Evolutionary conservation across 768 basidiomycete genomes (phyloP).

Genomic region (Mrakia blollopis): DNA sequence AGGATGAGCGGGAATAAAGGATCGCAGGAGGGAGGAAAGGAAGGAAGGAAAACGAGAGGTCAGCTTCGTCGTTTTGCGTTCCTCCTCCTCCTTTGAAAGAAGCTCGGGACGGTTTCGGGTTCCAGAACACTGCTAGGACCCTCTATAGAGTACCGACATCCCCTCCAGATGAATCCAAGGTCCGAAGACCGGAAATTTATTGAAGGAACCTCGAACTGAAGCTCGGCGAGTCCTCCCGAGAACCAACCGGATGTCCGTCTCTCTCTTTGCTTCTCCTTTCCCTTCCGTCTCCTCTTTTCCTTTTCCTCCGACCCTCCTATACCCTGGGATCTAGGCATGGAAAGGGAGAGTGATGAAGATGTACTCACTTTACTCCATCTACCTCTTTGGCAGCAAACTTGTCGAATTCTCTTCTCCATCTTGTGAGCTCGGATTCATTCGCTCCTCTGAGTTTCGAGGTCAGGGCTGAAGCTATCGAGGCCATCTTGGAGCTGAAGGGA

Average conservation of each 20-base stretch:
- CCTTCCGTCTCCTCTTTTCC: too few species aligned
- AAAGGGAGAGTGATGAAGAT: too few species aligned
- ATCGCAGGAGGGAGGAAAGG: neutral
- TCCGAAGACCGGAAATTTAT: too few species aligned
- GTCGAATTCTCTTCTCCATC: conserved; percentile 87
- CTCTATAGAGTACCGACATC: too few species aligned
- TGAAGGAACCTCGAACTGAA: too few species aligned
- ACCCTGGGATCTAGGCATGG: too few species aligned
- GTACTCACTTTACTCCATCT: conserved; percentile 69
- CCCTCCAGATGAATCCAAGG: too few species aligned
- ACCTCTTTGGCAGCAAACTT: conserved; percentile 65
- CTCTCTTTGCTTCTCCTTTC: neutral
- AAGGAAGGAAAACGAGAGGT: neutral
- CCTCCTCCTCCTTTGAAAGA: too few species aligned
- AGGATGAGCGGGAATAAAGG: neutral
- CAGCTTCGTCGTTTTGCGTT: neutral
- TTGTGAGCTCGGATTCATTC: conserved; percentile 69
- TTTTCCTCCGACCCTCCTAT: too few species aligned
- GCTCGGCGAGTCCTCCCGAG: neutral
- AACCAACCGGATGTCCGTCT: neutral
- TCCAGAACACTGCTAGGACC: too few species aligned
- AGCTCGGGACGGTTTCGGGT: too few species aligned
- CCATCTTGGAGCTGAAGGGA: neutral
- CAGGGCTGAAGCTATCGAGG: conserved; percentile 6
- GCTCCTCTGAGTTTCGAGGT: conserved; percentile 37